Evolutionary conservation across 192 early-diverging fungal species (phyloP).

Genomic region (Cladochytrium replicatum): DNA sequence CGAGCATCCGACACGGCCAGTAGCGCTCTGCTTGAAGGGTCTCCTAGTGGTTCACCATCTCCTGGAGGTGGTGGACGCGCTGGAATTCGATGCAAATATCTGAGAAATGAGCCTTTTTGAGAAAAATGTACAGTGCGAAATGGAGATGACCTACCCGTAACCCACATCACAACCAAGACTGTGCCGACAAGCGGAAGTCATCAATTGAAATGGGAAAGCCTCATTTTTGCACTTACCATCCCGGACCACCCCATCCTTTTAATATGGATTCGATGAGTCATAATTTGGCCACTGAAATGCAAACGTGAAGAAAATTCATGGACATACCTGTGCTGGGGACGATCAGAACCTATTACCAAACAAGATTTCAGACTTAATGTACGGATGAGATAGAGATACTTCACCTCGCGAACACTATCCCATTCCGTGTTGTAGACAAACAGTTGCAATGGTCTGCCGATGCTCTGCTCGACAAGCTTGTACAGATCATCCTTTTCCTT

Average conservation of each 20-base stretch:
- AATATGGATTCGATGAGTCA: no score
- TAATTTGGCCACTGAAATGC: no score
- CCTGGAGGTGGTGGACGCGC: neutral
- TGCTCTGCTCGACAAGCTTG: conserved; percentile 45
- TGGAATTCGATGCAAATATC: conserved; percentile 36
- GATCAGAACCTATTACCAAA: no score
- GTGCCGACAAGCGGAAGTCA: neutral
- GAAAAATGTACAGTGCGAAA: no score
- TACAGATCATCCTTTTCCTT: conserved; percentile 55
- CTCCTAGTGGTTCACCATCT: no score
- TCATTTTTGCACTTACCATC: conserved; percentile 12
- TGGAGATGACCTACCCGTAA: no score
- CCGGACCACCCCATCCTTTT: conserved; percentile 59
- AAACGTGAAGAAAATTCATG: no score
- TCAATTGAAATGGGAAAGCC: no score
- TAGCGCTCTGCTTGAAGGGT: neutral
- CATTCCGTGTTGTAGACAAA: conserved; percentile 60
- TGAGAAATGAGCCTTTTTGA: conserved; percentile 27
- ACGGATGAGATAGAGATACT: no score
- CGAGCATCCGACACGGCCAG: no score
- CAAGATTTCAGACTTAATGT: no score
- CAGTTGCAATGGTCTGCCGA: conserved; percentile 48
- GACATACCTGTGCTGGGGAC: no score
- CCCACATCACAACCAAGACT: conserved; percentile 61
- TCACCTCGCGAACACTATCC: conserved; percentile 55